Evolutionary conservation across 2,329 filamentous ascomycete genomes (phyloP).

Genomic region (Sclerotinia trifoliorum): DNA sequence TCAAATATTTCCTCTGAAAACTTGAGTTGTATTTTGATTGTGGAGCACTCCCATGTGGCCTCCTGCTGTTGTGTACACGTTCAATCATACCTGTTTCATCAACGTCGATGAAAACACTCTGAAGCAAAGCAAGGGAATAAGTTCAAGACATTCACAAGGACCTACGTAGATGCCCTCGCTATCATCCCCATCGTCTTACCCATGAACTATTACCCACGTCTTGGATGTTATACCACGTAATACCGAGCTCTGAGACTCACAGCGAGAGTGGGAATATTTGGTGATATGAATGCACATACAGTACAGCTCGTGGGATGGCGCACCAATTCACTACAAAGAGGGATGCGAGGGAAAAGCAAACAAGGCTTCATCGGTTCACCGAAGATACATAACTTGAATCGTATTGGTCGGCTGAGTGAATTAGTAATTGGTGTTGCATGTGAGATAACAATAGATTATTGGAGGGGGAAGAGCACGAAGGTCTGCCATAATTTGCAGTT

Average conservation of each 20-base stretch:
- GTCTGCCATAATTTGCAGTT: neutral
- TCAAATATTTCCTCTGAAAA: neutral
- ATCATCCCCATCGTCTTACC: constrained; percentile 6
- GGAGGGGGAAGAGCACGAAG: neutral
- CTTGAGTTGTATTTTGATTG: constrained; percentile 8
- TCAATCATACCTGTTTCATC: constrained; percentile 10
- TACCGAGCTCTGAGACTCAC: constrained; percentile 4
- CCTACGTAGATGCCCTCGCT: constrained; percentile 10
- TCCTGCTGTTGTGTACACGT: constrained; percentile 16
- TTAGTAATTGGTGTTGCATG: constrained; percentile 9
- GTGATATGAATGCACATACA: constrained; percentile 6
- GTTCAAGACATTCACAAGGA: constrained; percentile 8
- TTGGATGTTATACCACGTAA: constrained; percentile 15
- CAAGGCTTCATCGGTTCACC: neutral
- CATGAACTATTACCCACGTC: constrained; percentile 10
- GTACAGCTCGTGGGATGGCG: neutral
- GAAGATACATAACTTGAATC: neutral
- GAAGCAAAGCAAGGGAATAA: constrained; percentile 6
- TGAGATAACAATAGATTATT: constrained; percentile 16
- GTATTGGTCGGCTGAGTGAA: constrained; percentile 1
- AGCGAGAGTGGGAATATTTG: neutral
- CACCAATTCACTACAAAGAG: neutral
- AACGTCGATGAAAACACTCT: neutral
- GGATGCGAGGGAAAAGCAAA: neutral
- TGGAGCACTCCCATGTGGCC: constrained; percentile 17